Evolutionary conservation across 257 asterid species (phyloP).

Genomic region (Solanum infundibuliforme): DNA sequence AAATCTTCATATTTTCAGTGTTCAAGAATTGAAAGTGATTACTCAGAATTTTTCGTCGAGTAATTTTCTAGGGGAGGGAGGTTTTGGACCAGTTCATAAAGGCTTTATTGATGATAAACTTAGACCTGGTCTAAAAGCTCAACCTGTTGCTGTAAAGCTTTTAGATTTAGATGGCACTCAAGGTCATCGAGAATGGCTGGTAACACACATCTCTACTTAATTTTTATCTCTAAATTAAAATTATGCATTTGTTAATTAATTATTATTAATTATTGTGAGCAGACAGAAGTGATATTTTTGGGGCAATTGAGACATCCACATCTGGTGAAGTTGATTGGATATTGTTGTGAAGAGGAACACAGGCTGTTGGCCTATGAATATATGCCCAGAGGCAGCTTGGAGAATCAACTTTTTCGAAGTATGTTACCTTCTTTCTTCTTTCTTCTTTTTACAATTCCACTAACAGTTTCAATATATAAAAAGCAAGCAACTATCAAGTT

Average conservation of each 20-base stretch:
- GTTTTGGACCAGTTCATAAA: slow-evolving; percentile 97
- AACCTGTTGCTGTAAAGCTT: slow-evolving; percentile 91
- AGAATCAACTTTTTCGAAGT: slow-evolving; percentile 92
- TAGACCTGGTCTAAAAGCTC: slow-evolving; percentile 76
- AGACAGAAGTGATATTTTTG: slow-evolving; percentile 82
- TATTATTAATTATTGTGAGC: background rate
- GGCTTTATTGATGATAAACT: slow-evolving; percentile 87
- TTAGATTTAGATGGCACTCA: slow-evolving; percentile 82
- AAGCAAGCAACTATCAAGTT: too few species aligned
- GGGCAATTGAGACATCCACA: slow-evolving; percentile 81
- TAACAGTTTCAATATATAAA: background rate
- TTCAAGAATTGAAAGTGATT: slow-evolving; percentile 74
- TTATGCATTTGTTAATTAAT: too few species aligned
- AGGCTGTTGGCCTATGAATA: slow-evolving; percentile 82
- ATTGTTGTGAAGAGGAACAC: slow-evolving; percentile 89
- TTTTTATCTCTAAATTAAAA: too few species aligned
- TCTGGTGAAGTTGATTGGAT: slow-evolving; percentile 90
- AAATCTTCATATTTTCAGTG: slow-evolving; percentile 51
- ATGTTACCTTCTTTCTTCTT: slow-evolving; percentile 6
- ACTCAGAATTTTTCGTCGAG: slow-evolving; percentile 65
- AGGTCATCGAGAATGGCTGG: slow-evolving; percentile 85
- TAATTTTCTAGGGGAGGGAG: slow-evolving; percentile 88
- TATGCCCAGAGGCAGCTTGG: slow-evolving; percentile 95
- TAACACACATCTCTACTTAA: too few species aligned
- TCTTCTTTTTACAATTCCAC: background rate